Base-by-base conservation (phyloP, 345 rosid genomes). In the Eucalyptus erythrocorys region DNA sequence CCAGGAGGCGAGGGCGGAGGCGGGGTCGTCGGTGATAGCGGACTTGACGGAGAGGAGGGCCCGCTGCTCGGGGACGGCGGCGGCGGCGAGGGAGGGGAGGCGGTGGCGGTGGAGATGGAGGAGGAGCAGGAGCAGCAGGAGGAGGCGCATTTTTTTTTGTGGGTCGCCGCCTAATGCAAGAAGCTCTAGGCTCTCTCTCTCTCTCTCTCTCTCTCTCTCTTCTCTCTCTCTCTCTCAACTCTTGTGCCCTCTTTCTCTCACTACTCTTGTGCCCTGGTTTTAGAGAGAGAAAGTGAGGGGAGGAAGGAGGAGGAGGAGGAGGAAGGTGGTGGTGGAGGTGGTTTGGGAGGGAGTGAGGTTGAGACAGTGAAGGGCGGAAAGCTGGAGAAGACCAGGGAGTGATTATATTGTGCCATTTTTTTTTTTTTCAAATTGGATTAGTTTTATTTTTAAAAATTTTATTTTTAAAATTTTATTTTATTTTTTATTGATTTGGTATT, bases 11-110 rank as follows among this genome's bases (percentile, higher is more conserved):
- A 97, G 95, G 13, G 94, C 66, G 3, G 94, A 88, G 43, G 91
- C 89, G 64, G 96, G 90, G 92, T 93, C 96, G 90, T 91, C 94
- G 90, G 92, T 71, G 87, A 98, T 88, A 92, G 95, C 91, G 86
- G 98, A 91, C 93, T 94, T 98, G n/a, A 95, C 85, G 26, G 96
- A 94, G 87, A 98, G 95, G 80, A 98, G 97, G 5, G 97, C 97
- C 15, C 90, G 92, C 90, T 89, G 90, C 93, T 98, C 99, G 7
- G 99, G 91, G 87, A 95, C 34, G 76, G 92, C 91, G 37, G 89
- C 93, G 86, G 90, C 47, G 85, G 89, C 86, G 92, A 91, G 92
- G 88, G 94, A 92, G 53, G 90, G 92, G 49, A 93, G 90, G 47
- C 89, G 90, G 51, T 93, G 90, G 34, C 61, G 0, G 61, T 94